Evolutionary conservation across 495 filamentous ascomycete genomes (phyloP).

Genomic region (Evansstolkia leycettana): DNA sequence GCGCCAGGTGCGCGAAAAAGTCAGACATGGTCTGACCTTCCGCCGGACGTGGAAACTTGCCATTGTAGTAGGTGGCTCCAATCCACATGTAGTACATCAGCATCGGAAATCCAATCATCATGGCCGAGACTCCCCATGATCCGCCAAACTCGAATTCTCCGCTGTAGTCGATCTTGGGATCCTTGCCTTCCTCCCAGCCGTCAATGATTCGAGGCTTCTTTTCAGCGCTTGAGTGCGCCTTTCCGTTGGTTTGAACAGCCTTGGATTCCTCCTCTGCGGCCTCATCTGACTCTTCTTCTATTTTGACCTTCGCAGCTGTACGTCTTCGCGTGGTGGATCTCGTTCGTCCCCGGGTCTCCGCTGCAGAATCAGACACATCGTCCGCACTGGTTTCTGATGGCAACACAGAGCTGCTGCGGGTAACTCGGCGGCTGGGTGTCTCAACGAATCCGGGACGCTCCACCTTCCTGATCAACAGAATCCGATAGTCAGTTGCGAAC

Average conservation of each 20-base stretch:
- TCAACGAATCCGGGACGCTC: constrained; percentile 45
- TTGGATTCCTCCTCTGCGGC: constrained; percentile 16
- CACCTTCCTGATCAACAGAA: constrained; percentile 33
- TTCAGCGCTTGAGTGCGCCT: constrained; percentile 18
- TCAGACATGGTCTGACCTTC: constrained; percentile 51
- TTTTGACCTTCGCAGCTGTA: constrained; percentile 17
- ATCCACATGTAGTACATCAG: constrained; percentile 99
- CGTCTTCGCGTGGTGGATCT: constrained; percentile 24
- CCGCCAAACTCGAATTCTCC: constrained; percentile 86
- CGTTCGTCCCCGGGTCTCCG: constrained; percentile 9
- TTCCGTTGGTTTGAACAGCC: constrained; percentile 23
- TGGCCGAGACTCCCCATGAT: constrained; percentile 55
- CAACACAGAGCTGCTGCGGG: constrained; percentile 26
- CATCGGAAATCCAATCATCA: constrained; percentile 87
- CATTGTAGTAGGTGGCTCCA: constrained; percentile 82
- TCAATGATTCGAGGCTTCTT: constrained; percentile 41
- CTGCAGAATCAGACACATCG: constrained; percentile 20
- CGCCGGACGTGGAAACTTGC: constrained; percentile 59
- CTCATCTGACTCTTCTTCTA: constrained; percentile 8
- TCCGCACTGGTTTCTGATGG: constrained; percentile 18
- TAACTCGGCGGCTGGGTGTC: constrained; percentile 38
- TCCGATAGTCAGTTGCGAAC: constrained; percentile 1
- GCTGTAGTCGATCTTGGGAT: constrained; percentile 70
- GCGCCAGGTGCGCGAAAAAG: constrained; percentile 53
- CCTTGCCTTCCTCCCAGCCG: constrained; percentile 53